Percentiles rank a stretch among this genome's conserved stretches.
Conservation (phyloP, 2,329 filamentous ascomycete genomes). For the Ambrosiella cleistominuta region DNA sequence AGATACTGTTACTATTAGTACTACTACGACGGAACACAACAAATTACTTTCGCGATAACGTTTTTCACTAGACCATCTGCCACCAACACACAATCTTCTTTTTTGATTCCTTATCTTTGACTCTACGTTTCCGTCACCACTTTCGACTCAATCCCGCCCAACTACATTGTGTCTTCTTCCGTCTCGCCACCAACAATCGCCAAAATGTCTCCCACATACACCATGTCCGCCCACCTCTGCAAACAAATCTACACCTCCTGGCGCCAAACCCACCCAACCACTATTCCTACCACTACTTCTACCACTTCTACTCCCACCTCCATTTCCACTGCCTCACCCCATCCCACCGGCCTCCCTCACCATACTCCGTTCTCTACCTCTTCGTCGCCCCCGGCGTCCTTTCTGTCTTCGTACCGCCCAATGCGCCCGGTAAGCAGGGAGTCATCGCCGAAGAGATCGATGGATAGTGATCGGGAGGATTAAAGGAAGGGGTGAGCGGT, state of each 20-base stretch:
- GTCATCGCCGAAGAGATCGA: conserved; percentile 18
- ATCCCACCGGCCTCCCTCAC: conserved; percentile 10
- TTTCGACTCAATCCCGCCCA: neutral
- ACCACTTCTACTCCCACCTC: conserved; percentile 6
- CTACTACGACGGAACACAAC: too few relatives aligned
- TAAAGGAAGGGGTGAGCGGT: conserved; percentile 7
- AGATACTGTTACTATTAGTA: too few relatives aligned
- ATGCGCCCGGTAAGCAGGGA: conserved; percentile 17
- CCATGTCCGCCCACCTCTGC: conserved; percentile 43
- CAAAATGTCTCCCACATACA: conserved; percentile 40
- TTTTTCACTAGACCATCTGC: too few relatives aligned
- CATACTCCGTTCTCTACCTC: neutral
- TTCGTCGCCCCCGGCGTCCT: neutral
- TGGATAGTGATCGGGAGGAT: conserved; percentile 11
- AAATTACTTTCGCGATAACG: too few relatives aligned
- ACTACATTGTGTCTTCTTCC: neutral
- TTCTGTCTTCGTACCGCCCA: neutral
- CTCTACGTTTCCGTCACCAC: neutral
- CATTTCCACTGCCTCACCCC: conserved; percentile 3
- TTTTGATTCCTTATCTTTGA: neutral
- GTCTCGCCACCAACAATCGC: neutral
- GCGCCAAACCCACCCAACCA: conserved; percentile 25
- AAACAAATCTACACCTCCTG: conserved; percentile 43
- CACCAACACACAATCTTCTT: too few relatives aligned
- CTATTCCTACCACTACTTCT: conserved; percentile 12